Conservation (phyloP, 2,329 filamentous ascomycete species). For the Penicillium sclerotigenum region DNA sequence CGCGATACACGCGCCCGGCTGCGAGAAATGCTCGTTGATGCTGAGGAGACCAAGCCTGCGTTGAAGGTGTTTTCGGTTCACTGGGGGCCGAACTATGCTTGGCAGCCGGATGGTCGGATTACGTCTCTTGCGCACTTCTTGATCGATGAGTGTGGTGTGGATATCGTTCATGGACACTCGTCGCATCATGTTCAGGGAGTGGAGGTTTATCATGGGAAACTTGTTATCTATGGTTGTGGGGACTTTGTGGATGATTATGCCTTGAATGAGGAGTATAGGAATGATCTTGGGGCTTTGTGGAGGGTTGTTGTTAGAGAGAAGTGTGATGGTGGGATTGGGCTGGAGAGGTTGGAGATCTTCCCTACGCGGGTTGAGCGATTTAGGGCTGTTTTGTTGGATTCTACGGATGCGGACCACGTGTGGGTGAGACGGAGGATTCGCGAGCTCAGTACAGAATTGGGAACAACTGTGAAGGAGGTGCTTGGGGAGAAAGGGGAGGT, state of each 20-base stretch:
- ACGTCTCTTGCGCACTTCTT: constrained; percentile 38
- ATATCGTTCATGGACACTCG: constrained; percentile 44
- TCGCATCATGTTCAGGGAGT: constrained; percentile 44
- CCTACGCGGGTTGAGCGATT: constrained; percentile 38
- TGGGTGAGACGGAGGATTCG: constrained; percentile 17
- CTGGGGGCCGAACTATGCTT: constrained; percentile 43
- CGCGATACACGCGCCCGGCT: constrained; percentile 21
- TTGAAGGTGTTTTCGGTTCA: constrained; percentile 41
- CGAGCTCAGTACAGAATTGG: neutral
- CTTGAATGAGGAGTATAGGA: constrained; percentile 33
- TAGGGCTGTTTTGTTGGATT: constrained; percentile 30
- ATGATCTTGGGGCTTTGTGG: constrained; percentile 43
- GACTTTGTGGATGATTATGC: constrained; percentile 47
- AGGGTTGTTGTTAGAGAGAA: constrained; percentile 30
- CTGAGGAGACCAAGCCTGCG: constrained; percentile 5
- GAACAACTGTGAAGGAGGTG: neutral
- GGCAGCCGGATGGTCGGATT: constrained; percentile 34
- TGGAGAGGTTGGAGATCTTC: constrained; percentile 33
- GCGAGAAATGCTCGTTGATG: constrained; percentile 5
- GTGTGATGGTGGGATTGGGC: constrained; percentile 10
- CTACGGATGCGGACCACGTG: constrained; percentile 30
- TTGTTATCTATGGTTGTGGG: constrained; percentile 43
- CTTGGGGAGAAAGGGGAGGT: neutral
- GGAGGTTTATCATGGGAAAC: constrained; percentile 34
- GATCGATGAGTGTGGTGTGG: constrained; percentile 42